Base-by-base conservation (phyloP, 2,329 filamentous ascomycete species). In the Juglanconis oblonga region DNA sequence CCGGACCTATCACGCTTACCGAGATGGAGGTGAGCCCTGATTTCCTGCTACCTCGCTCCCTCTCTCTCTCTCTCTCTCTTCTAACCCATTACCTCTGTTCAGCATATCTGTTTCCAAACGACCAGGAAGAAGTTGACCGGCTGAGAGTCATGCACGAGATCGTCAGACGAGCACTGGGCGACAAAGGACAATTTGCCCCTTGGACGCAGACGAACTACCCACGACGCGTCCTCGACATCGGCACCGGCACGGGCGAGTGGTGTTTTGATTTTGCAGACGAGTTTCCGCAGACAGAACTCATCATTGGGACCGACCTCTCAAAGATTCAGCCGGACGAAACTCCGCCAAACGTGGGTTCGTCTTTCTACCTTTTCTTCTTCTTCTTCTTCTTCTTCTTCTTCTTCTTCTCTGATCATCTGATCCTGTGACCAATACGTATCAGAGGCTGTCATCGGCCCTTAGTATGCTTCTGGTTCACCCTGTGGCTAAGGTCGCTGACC, bases 311-410 rank as follows among this genome's bases (percentile, higher is more conserved):
- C 8, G 87, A 90, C 67, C 77, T 90, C 5, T 89, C 86, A 1
- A 86, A 87, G 1, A 86, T 89, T 32, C 87, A 90, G 67, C 86
- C 87, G 2, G 75, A 75, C 4, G 77, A 82, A 52, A 87, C 91
- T 1, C 89, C 90, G 0, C 81, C 83, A 17, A 93, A 93, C 64
- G 87, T 92, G 13, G 44, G 44, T 45, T 5, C 44, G 44, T 45
- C 44, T 17, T 29, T 45, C 44, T 29, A 14, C 44, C 36, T 38
- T 38, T 38, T 38, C 36, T 11, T 38, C 11, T 38, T 38, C 7
- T 38, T 11, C 35, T 17, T 17, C 17, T 17, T 38, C 35, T 6
- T 38, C 6, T 38, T 38, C 36, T 11, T 38, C 11, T 38, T 38
- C 7, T 38, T 11, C 35, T 17, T 17, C 17, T 17, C 17, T 2